Conservation (phyloP, 2,329 filamentous ascomycete genomes). For the Ophiobolus disseminans region DNA sequence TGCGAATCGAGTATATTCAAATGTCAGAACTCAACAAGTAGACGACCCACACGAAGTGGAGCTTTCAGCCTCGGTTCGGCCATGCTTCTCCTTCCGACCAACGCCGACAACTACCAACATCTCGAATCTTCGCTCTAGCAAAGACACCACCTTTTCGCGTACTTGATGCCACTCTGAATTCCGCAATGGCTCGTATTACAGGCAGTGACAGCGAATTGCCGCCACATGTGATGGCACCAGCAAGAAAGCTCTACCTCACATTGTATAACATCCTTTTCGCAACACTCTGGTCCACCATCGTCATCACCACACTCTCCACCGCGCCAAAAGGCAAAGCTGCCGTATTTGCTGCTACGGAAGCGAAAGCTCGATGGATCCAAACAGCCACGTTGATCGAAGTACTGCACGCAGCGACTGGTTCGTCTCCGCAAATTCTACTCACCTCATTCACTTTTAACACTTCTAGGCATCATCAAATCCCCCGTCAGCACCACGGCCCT, state of each 20-base stretch:
- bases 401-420: slow-evolving; percentile 28
- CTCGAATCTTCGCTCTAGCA: no score
- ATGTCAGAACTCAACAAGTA: no score
- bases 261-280: slow-evolving; percentile 30
- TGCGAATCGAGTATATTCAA: no score
- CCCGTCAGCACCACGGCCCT: slow-evolving; percentile 31
- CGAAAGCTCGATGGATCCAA: slow-evolving; percentile 27
- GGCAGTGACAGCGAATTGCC: no score
- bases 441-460: neutral
- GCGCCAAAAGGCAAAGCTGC: neutral
- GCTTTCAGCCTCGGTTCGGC: slow-evolving; percentile 1
- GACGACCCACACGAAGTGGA: no score
- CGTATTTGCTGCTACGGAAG: slow-evolving; percentile 21
- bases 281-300: slow-evolving; percentile 23
- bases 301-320: slow-evolving; percentile 8
- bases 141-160: no score
- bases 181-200: no score
- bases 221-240: no score
- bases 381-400: slow-evolving; percentile 30
- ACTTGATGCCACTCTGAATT: no score
- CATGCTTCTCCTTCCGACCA: neutral
- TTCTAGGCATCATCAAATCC: slow-evolving; percentile 29
- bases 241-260: slow-evolving; percentile 27
- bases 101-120: neutral
- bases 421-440: neutral